phyloP scores from a whole-genome alignment of 768 basidiomycete genomes.

The Boletus bicolor region DNA sequence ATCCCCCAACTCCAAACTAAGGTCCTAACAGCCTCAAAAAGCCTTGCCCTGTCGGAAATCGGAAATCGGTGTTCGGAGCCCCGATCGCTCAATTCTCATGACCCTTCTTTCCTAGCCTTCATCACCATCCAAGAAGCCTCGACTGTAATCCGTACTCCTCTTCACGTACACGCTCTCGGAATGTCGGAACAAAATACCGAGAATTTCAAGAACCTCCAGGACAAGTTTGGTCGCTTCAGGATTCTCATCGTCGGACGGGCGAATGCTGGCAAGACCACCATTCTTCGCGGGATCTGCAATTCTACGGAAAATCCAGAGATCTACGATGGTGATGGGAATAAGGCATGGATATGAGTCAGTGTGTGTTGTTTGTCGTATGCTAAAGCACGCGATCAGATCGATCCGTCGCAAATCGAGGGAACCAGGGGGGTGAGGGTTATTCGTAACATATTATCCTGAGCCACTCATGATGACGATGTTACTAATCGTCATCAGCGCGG shows the following conservation, averaged over 20 bases:
- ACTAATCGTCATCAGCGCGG: neutral
- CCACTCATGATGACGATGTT: too few species aligned
- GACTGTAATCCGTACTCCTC: neutral
- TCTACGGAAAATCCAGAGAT: conserved; percentile 3
- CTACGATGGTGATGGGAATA: conserved; percentile 1
- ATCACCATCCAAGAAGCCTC: neutral
- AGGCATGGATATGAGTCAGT: neutral
- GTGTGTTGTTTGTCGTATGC: neutral
- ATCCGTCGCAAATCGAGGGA: conserved; percentile 1
- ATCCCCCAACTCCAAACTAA: too few species aligned
- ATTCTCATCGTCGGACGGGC: conserved; percentile 1
- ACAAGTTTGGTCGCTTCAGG: neutral
- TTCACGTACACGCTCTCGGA: neutral
- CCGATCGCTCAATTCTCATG: neutral
- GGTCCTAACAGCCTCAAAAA: too few species aligned
- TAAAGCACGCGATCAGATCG: neutral
- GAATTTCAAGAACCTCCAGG: neutral
- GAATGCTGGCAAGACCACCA: too few species aligned
- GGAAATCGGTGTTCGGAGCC: neutral
- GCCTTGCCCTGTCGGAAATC: too few species aligned
- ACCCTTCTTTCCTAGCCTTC: neutral
- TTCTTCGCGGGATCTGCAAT: too few species aligned
- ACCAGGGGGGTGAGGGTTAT: neutral
- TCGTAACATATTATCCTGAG: too few species aligned
- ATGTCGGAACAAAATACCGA: neutral